These are phyloP conservation scores for Colletotrichum chrysophilum DNA, from an alignment of 2,329 filamentous ascomycete genomes.

Conservation along the genomic window DNA sequence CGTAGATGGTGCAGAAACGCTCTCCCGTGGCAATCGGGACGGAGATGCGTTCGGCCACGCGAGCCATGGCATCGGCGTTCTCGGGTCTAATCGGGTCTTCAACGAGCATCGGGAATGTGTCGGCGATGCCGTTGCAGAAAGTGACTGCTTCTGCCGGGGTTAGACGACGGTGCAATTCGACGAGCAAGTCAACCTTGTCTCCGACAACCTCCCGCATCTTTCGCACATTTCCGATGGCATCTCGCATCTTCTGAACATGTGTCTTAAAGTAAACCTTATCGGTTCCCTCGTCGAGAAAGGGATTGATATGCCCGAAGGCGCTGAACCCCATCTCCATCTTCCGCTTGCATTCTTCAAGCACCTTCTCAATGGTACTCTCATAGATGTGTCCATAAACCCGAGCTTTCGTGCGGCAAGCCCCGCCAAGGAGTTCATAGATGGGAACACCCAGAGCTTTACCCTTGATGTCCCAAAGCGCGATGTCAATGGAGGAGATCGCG, in stretches of 20 bases:
- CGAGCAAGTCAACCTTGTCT: neutral
- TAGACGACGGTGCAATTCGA: neutral
- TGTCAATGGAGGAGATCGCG: conserved; percentile 19
- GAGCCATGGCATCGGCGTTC: neutral
- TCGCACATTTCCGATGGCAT: neutral
- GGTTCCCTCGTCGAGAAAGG: neutral
- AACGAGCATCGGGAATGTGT: neutral
- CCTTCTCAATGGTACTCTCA: neutral
- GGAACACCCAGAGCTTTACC: neutral
- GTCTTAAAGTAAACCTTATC: neutral
- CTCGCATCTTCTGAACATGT: neutral
- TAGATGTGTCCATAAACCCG: neutral
- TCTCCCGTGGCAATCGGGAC: neutral
- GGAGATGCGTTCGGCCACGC: neutral
- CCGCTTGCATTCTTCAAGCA: neutral
- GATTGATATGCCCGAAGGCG: neutral
- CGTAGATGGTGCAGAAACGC: neutral
- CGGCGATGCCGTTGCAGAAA: neutral
- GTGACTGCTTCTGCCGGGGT: neutral
- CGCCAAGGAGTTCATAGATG: neutral
- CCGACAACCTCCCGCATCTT: neutral
- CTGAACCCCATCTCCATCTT: neutral
- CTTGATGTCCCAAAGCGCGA: conserved; percentile 5
- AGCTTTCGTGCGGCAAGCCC: neutral
- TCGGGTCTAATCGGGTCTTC: neutral